Percentiles rank a stretch among this genome's conserved stretches.
Conservation (phyloP, 768 basidiomycete species). For the Russula olivacea region DNA sequence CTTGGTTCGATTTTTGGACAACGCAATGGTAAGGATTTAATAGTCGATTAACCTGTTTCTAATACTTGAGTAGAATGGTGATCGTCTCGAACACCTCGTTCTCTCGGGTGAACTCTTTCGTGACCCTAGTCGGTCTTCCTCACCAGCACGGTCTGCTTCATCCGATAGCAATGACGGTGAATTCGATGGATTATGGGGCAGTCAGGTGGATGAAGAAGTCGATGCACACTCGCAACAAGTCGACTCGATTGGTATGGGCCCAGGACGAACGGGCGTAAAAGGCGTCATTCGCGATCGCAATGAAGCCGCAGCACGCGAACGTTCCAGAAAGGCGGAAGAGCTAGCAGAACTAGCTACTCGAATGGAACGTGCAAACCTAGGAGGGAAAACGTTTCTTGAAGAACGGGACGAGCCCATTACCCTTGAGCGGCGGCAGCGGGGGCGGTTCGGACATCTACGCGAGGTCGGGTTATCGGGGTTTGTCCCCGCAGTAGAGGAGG, state of each 20-base stretch:
- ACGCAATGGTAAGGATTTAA: conserved; percentile 7
- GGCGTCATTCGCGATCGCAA: conserved; percentile 79
- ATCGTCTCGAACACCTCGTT: conserved; percentile 55
- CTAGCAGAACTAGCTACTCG: conserved; percentile 45
- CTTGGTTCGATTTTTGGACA: neutral
- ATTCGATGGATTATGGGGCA: conserved; percentile 35
- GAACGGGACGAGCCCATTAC: conserved; percentile 51
- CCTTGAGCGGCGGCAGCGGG: conserved; percentile 39
- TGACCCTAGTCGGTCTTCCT: conserved; percentile 45
- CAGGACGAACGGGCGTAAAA: conserved; percentile 82
- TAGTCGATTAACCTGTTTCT: neutral
- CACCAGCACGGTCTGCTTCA: conserved; percentile 59
- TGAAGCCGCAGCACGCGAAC: conserved; percentile 55
- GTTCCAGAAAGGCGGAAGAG: conserved; percentile 48
- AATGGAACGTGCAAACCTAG: conserved; percentile 62
- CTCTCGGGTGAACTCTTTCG: conserved; percentile 76
- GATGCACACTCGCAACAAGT: conserved; percentile 37
- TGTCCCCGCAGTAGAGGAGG: conserved; percentile 65
- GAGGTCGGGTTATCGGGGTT: conserved; percentile 75
- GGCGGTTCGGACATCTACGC: conserved; percentile 69
- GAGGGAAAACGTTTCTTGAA: conserved; percentile 69
- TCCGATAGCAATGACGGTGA: conserved; percentile 45
- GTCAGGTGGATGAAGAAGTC: conserved; percentile 34
- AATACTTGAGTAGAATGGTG: conserved; percentile 21
- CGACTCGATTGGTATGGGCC: conserved; percentile 78